Evolutionary conservation across 805 yeast species (phyloP), one percentile per base, ranked within the genome.

Genomic region (Zygoascus bituminiphila): DNA sequence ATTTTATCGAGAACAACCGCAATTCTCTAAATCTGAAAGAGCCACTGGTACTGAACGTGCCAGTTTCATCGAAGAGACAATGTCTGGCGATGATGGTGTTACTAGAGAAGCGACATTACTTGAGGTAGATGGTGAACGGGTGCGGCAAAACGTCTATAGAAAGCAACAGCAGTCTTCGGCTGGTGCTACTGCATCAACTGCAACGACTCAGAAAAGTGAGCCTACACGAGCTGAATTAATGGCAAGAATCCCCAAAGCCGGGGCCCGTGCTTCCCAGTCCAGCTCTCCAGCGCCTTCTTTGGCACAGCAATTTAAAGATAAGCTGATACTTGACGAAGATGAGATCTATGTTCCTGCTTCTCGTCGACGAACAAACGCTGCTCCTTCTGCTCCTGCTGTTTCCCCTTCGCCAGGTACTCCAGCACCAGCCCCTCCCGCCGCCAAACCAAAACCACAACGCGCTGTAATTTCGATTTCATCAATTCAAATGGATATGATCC

Each of bases 401-500:
- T 17, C 45, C n/a, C 33, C 49, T 9, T 37, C 54, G 43, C n/a
- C n/a, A n/a, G n/a, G n/a, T n/a, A n/a, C n/a, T n/a, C n/a, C n/a
- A n/a, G 8, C 54, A 47, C 6, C 33, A 50, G 25, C 58, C 51
- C 48, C 51, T 50, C 49, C 51, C 43, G 21, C 44, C 23, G 49
- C 49, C 45, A 43, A 57, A 14, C 50, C 55, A 6, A 39, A 50
- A 6, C 50, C 55, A 3, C 24, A 12, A 14, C 46, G 67, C 21
- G 55, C 59, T 3, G 51, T 52, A 5, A 54, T 61, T 8, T 29
- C 46, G 1, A 53, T 64, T n/a, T 51, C 64, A 1, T 47, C 67
- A 8, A 56, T 66, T 12, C 62, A 60, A 20, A 42, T 59, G 43
- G 66, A 65, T 39, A 54, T 64, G 57, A 55, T 62, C 19, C 39